These are phyloP conservation scores for Suillus luteus DNA, from an alignment of 768 basidiomycete species.

Conservation along the genomic window DNA sequence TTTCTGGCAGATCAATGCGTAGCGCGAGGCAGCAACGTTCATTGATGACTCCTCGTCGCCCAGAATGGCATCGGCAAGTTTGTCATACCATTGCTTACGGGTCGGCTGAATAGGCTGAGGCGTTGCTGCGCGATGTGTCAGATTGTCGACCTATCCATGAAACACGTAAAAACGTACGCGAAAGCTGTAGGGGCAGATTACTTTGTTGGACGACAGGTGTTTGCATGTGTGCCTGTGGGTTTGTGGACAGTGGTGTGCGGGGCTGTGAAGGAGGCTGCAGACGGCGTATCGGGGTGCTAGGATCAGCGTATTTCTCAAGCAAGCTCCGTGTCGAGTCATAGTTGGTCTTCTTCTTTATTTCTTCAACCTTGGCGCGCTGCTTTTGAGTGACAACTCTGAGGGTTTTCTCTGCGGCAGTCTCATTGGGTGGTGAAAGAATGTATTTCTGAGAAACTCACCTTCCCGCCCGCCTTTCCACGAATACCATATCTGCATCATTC, in stretches of 20 bases:
- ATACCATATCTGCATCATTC: slow-evolving; percentile 86
- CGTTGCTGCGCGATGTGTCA: slow-evolving; percentile 32
- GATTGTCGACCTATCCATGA: neutral
- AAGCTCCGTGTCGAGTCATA: slow-evolving; percentile 91
- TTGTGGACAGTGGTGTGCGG: slow-evolving; percentile 35
- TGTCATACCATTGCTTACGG: slow-evolving; percentile 84
- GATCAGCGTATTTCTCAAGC: slow-evolving; percentile 86
- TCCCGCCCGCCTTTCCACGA: slow-evolving; percentile 76
- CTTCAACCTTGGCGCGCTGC: slow-evolving; percentile 86
- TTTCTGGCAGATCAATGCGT: slow-evolving; percentile 85
- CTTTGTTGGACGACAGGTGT: slow-evolving; percentile 27
- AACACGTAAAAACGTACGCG: slow-evolving; percentile 35
- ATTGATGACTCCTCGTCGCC: slow-evolving; percentile 70
- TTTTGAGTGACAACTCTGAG: slow-evolving; percentile 72
- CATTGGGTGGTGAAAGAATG: slow-evolving; percentile 4
- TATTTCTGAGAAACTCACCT: slow-evolving; percentile 45
- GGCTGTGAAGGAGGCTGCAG: slow-evolving; percentile 34
- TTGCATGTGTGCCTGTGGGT: slow-evolving; percentile 20
- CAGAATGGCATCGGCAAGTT: slow-evolving; percentile 81
- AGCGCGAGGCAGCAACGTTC: slow-evolving; percentile 48
- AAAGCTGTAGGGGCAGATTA: slow-evolving; percentile 37
- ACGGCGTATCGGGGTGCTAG: slow-evolving; percentile 45
- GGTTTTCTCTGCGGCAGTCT: slow-evolving; percentile 62
- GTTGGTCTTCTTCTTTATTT: slow-evolving; percentile 97
- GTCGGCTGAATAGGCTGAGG: slow-evolving; percentile 48